Percentiles rank a stretch among this genome's conserved stretches.
Conservation (phyloP, 768 basidiomycete genomes). For the Tylopilus vinaceipallidus region DNA sequence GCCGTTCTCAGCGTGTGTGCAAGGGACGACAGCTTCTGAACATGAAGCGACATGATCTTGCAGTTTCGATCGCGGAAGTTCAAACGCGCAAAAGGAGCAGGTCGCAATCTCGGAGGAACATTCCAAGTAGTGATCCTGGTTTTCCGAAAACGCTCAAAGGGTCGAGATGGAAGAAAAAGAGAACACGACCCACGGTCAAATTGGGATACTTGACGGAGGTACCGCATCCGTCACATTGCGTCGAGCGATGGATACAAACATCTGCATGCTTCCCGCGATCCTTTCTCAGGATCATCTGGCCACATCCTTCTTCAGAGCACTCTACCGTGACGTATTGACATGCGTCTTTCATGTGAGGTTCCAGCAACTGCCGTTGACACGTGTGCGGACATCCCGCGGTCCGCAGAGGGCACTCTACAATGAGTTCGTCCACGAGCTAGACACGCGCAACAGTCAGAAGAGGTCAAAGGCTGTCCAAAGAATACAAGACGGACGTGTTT, state of each 20-base stretch:
- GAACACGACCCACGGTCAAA: constrained; percentile 35
- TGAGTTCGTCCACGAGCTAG: constrained; percentile 81
- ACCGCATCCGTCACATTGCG: constrained; percentile 41
- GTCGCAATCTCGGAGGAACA: constrained; percentile 37
- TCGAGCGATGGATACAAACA: constrained; percentile 36
- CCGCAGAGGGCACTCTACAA: constrained; percentile 67
- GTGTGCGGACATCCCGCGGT: constrained; percentile 58
- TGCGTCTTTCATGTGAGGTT: constrained; percentile 55
- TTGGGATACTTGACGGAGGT: constrained; percentile 33
- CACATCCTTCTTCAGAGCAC: constrained; percentile 50
- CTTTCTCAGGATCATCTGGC: constrained; percentile 41
- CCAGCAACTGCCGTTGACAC: constrained; percentile 66
- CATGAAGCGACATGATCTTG: constrained; percentile 40
- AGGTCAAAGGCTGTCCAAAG: constrained; percentile 1
- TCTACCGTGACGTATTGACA: constrained; percentile 57
- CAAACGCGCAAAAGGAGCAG: constrained; percentile 42
- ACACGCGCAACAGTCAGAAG: constrained; percentile 8
- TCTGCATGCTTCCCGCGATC: constrained; percentile 44
- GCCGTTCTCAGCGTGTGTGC: constrained; percentile 48
- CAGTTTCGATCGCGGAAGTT: constrained; percentile 35
- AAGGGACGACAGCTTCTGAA: constrained; percentile 37
- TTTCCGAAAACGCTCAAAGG: constrained; percentile 3
- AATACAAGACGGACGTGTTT: constrained; percentile 43
- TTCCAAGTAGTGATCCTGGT: constrained; percentile 38
- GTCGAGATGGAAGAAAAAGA: not conserved